A percentile compares a stretch with the other conserved stretches of the same genome.
phyloP scores from a whole-genome alignment of 2,329 filamentous ascomycete species.

The Setomelanomma holmii region DNA sequence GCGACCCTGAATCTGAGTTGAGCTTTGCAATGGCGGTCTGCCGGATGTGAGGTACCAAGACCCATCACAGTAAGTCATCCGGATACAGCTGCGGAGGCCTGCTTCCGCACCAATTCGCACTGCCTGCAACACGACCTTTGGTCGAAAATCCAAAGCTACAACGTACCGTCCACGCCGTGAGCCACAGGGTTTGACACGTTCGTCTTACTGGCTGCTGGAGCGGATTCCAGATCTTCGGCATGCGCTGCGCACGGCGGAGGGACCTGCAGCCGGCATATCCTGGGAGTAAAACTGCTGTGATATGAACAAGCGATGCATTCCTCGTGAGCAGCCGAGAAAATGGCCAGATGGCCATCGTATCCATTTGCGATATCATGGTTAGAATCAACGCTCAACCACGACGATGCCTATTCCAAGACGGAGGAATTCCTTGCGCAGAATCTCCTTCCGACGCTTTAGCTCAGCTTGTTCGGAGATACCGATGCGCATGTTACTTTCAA shows the following conservation, averaged over 20 bases:
- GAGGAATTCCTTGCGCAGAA: neutral
- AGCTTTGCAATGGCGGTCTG: constrained; percentile 26
- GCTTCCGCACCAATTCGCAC: constrained; percentile 22
- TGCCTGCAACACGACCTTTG: neutral
- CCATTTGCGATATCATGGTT: neutral
- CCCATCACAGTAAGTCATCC: constrained; percentile 21
- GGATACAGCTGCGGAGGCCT: constrained; percentile 27
- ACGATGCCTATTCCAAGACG: neutral
- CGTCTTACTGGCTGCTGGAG: constrained; percentile 17
- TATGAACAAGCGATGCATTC: neutral
- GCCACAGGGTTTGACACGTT: constrained; percentile 16
- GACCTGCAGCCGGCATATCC: constrained; percentile 27
- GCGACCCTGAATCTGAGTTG: constrained; percentile 17
- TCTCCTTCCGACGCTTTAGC: neutral
- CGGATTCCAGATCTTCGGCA: constrained; percentile 13
- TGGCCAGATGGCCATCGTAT: neutral
- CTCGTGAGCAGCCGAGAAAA: neutral
- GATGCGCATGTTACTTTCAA: constrained; percentile 2
- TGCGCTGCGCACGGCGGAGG: constrained; percentile 14
- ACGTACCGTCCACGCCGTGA: constrained; percentile 9
- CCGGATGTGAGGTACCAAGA: constrained; percentile 29
- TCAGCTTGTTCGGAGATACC: neutral
- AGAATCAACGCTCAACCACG: neutral
- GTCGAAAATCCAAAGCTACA: no score
- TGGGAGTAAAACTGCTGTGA: neutral